Evolutionary conservation across 73 alveolate genomes (phyloP), one percentile per base, ranked within the genome.

Genomic region (Stentor coeruleus): DNA sequence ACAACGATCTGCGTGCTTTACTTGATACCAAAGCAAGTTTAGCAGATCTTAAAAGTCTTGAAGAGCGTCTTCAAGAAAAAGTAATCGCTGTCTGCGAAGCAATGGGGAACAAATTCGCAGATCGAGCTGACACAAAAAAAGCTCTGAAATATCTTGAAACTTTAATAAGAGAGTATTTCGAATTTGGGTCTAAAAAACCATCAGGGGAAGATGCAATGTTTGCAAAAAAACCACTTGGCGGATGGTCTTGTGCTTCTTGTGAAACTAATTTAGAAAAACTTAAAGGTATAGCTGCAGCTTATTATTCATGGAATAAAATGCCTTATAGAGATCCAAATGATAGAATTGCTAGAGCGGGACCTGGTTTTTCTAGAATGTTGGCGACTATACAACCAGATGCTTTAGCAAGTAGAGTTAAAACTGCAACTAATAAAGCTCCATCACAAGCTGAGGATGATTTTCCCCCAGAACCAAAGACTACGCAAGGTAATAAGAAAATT

Each of bases 171-270:
- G 91, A 93, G 77, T 87, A 93, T 38, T 91, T 85, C 73, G 98
- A 87, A 28, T 76, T 85, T 79, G 41, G 90, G 42, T 83, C 84
- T 39, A 88, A 87, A 83, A 89, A 82, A 57, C 75, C 86, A 72
- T 87, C 82, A 49, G 95, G 88, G 39, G 96, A 95, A 58, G 95
- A 93, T 79, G 95, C 97, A 84, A 83, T 95, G 86, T 76, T 95
- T 66, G 90, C 97, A 3, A 91, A 93, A 81, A 95, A 95, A 81
- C 99, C 99, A 58, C 86, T 95, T n/a, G 92, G 92, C 38, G 99
- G 99, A 3, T 87, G 83, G 77, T 88, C 95, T 75, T 95, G 99
- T 87, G 99, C 99, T 31, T 95, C 99, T 55, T 95, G 99, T 87
- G 99, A 93, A 81, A 90, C 94, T 41, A 81, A 88, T 59, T 60